Evolutionary conservation across 2,329 filamentous ascomycete genomes (phyloP), one percentile per base, ranked within the genome.

Genomic region (Huntiella moniliformis): DNA sequence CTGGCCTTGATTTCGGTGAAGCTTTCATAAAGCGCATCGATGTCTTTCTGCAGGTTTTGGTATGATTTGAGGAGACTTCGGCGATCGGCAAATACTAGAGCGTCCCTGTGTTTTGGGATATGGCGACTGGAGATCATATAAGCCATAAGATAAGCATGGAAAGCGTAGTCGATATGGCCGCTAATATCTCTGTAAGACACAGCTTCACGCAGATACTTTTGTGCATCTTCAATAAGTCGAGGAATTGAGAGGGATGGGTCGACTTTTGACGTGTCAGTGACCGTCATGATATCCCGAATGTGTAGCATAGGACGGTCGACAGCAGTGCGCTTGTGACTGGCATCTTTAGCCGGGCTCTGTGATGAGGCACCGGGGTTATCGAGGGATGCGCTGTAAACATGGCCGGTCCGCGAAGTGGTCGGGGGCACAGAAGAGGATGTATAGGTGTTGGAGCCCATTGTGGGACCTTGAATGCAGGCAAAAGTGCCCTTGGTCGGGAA

Each of bases 101-200:
- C 92, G 11, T 88, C 82, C 47, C 72, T 74, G 58, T 93, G 85
- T 33, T 68, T 69, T 2, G 83, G 82, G 18, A 96, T 78, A 37
- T 78, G 65, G 47, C 88, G 77, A 43, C 86, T 70, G 11, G 82
- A 73, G 46, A 95, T 80, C 48, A 86, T 77, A 50, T 73, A 86
- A 8, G 87, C 83, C 51, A 79, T 74, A 48, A 96, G 71, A 56
- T 88, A 96, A 51, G 93, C 82, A 52, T 81, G 74, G 46, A 93
- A 79, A 3, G 87, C 87, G 34, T 76, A 61, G 56, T 91, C 85
- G 4, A 77, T 74, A 33, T 76, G 68, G 18, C 73, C 65, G 16
- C 38, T 37, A 61, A 82, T 79, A 50, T 73, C 71, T 49, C 77
- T 67, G 47, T 69, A 66, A 44, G 70, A 72, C 51, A 76, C 71